phyloP scores from a whole-genome alignment of 2,329 filamentous ascomycete genomes.

The Pseudogymnoascus sp. region DNA sequence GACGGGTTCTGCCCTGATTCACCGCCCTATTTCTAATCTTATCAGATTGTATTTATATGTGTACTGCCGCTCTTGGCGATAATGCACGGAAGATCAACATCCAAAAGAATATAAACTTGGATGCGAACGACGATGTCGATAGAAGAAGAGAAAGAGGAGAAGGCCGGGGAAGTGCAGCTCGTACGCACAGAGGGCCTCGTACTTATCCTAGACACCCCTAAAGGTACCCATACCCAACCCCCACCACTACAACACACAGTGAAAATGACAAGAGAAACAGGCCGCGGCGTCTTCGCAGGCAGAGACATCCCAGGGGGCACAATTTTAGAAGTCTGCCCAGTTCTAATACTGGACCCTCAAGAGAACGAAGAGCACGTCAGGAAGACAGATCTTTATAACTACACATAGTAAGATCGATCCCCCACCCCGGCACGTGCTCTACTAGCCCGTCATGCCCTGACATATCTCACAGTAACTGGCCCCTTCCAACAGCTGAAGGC shows the following conservation, averaged over 20 bases:
- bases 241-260: neutral
- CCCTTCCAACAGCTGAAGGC: conserved; percentile 22
- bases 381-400: conserved; percentile 46
- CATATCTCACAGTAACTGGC: conserved; percentile 25
- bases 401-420: conserved; percentile 42
- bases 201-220: conserved; percentile 42
- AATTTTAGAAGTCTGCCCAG: conserved; percentile 45
- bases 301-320: conserved; percentile 39
- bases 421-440: neutral
- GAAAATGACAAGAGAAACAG: conserved; percentile 27
- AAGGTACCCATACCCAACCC: conserved; percentile 33
- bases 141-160: conserved; percentile 6
- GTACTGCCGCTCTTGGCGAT: neutral
- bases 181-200: conserved; percentile 35
- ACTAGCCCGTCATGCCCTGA: neutral
- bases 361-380: conserved; percentile 43
- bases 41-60: neutral
- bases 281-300: conserved; percentile 46
- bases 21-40: neutral
- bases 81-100: neutral
- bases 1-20: conserved; percentile 1
- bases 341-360: conserved; percentile 39
- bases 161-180: conserved; percentile 26
- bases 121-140: conserved; percentile 5
- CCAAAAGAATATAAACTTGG: neutral